These are phyloP conservation scores for Ampelocalamus luodianensis DNA, from an alignment of 176 grass and related monocot species.

Conservation along the genomic window DNA sequence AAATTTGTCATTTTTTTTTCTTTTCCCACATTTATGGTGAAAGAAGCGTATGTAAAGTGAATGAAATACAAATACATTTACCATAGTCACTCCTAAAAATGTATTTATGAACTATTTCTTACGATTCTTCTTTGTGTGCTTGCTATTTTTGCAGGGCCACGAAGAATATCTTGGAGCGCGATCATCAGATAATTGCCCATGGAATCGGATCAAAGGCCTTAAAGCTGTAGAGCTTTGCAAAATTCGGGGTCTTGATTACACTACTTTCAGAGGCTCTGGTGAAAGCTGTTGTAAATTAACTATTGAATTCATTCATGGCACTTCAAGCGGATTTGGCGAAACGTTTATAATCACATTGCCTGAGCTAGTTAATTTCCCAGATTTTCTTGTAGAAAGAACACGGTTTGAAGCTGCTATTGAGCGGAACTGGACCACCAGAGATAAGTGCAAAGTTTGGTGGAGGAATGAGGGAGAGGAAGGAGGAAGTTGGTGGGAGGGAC, in stretches of 20 bases:
- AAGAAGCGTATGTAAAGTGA: background rate
- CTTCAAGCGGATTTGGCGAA: conserved; percentile 60
- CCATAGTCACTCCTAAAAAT: conserved; percentile 13
- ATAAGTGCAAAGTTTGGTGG: conserved; percentile 98
- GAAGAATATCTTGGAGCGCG: conserved; percentile 62
- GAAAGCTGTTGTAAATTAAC: conserved; percentile 90
- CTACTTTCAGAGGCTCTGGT: conserved; percentile 83
- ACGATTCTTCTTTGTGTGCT: conserved; percentile 32
- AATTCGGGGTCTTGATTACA: conserved; percentile 69
- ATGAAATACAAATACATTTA: conserved; percentile 20
- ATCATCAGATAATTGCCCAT: conserved; percentile 57
- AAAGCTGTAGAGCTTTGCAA: conserved; percentile 91
- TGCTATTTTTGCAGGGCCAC: conserved; percentile 71
- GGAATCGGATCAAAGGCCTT: conserved; percentile 60
- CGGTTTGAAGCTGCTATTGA: conserved; percentile 76
- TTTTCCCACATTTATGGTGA: background rate
- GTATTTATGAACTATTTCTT: conserved; percentile 19
- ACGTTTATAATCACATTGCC: conserved; percentile 73
- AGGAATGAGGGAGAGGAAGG: conserved; percentile 63
- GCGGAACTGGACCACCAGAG: conserved; percentile 82
- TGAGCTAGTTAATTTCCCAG: conserved; percentile 74
- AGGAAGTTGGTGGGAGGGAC: conserved; percentile 94
- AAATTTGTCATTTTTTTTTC: background rate
- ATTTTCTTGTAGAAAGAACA: conserved; percentile 94
- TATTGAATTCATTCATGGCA: conserved; percentile 61